Evolutionary conservation across 805 yeast genomes (phyloP).

Genomic region (Starmerella geochares): DNA sequence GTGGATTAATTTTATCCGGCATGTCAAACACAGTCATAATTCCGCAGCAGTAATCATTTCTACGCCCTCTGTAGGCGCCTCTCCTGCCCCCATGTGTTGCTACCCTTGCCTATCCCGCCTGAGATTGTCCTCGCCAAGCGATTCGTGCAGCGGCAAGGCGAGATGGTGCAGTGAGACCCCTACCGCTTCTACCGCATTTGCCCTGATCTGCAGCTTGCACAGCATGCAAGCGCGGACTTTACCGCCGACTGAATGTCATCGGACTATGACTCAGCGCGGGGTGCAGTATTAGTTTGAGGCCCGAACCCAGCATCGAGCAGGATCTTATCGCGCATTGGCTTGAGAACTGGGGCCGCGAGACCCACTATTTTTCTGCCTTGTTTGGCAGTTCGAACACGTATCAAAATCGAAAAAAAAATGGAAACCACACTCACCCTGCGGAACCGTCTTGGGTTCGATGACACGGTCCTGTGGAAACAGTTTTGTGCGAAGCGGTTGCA

Average conservation of each 20-base stretch:
- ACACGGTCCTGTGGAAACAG: constrained; percentile 76
- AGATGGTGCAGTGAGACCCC: background rate
- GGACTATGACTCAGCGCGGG: constrained; percentile 5
- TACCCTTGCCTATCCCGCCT: background rate
- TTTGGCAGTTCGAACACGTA: background rate
- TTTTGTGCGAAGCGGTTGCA: constrained; percentile 86
- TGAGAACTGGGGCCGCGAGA: background rate
- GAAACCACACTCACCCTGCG: constrained; percentile 46
- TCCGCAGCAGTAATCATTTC: too few relatives aligned
- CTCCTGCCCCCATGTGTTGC: background rate
- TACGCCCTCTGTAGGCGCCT: too few relatives aligned
- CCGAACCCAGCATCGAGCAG: constrained; percentile 2
- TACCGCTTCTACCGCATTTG: background rate
- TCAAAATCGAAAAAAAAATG: constrained; percentile 8
- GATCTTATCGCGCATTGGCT: constrained; percentile 2
- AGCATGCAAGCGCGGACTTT: background rate
- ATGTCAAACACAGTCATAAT: too few relatives aligned
- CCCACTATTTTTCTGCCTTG: background rate
- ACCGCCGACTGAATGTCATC: background rate
- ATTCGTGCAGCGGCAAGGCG: background rate
- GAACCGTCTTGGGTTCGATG: constrained; percentile 57
- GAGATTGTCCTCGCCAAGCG: background rate
- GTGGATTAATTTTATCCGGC: constrained; percentile 1
- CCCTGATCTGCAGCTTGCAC: background rate
- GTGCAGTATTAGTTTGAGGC: background rate